These are phyloP conservation scores for Chrysopogon serrulatus DNA, from an alignment of 176 grass and related monocot species.

Conservation along the genomic window DNA sequence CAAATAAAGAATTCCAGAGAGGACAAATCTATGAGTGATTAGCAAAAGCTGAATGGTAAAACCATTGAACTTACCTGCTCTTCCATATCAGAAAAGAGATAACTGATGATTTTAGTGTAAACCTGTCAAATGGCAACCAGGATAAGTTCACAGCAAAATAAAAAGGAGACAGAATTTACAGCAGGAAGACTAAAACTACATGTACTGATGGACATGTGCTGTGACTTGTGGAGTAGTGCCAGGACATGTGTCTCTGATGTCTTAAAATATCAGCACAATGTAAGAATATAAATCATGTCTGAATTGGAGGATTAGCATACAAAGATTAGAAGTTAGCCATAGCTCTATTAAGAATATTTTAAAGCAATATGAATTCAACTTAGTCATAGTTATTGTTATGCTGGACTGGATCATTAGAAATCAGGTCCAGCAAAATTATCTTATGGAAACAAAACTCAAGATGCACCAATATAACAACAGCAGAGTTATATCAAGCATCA, in stretches of 20 bases:
- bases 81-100: constrained; percentile 62
- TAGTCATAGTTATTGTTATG: neutral
- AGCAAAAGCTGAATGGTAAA: neutral
- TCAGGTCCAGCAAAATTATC: neutral
- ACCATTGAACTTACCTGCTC: constrained; percentile 40
- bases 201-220: neutral
- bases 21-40: neutral
- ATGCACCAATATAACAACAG: neutral
- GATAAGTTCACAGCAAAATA: neutral
- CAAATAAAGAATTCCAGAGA: neutral
- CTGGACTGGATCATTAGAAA: neutral
- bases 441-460: neutral
- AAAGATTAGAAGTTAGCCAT: neutral
- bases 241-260: neutral
- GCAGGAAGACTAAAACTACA: neutral
- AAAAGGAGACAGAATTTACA: neutral
- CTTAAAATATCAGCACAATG: neutral
- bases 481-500: neutral
- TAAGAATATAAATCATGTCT: neutral
- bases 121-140: constrained; percentile 40
- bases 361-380: neutral
- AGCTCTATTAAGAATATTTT: neutral
- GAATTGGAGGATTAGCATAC: neutral
- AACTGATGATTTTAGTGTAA: constrained; percentile 52
- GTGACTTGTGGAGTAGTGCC: neutral